Conservation (phyloP, 2,329 filamentous ascomycete genomes). For the Aspergillus neotritici region DNA sequence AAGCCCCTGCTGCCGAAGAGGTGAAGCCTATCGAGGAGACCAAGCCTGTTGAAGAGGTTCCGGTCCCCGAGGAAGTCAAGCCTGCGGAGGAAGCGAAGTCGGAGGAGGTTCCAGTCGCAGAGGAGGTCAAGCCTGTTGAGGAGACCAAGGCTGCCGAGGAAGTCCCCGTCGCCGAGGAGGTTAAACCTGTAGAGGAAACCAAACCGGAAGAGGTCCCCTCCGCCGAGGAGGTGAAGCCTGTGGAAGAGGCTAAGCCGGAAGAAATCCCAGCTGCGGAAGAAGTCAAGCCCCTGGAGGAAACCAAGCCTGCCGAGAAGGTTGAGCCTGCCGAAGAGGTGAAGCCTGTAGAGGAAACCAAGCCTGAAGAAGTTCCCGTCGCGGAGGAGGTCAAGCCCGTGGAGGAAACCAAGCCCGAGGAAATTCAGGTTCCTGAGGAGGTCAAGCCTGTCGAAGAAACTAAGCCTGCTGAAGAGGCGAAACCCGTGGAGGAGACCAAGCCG, state of each 20-base stretch:
- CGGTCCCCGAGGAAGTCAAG: constrained; percentile 5
- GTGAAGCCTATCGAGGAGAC: neutral
- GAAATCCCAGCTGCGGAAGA: no score
- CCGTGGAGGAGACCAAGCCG: constrained; percentile 3
- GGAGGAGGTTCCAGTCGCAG: constrained; percentile 1
- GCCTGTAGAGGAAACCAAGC: no score
- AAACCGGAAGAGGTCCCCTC: constrained; percentile 1
- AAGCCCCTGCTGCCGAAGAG: neutral
- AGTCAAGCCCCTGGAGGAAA: no score
- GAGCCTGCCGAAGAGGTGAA: no score
- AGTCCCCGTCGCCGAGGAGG: neutral
- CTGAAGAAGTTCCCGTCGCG: no score
- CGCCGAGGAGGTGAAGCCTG: neutral
- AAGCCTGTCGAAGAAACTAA: neutral
- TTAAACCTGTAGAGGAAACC: constrained; percentile 4
- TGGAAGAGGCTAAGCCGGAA: constrained; percentile 3
- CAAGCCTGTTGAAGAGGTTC: neutral
- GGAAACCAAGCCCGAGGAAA: neutral
- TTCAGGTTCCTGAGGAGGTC: neutral
- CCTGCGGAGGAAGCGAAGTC: constrained; percentile 5
- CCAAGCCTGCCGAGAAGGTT: neutral
- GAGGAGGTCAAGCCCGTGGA: neutral
- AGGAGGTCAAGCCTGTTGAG: neutral
- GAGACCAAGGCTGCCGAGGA: constrained; percentile 3
- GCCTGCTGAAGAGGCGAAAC: constrained; percentile 1